Conservation (phyloP, 1,284 basidiomycete genomes). For the Mycosarcoma mackinlayi region DNA sequence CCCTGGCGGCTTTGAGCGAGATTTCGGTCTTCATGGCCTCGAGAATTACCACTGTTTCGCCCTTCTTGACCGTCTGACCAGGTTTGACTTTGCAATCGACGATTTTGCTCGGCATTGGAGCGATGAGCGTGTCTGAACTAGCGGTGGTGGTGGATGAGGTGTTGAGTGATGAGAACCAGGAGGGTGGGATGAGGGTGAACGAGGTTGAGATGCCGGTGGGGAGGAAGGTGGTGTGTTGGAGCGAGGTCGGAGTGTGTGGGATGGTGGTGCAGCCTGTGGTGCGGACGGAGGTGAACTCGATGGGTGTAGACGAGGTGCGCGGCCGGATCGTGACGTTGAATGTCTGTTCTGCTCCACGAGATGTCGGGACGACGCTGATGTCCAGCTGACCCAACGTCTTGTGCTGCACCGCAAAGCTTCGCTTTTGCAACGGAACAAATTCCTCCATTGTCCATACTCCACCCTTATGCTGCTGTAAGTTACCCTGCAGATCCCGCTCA, state of each 20-base stretch:
- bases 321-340: conserved; percentile 5
- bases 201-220: conserved; percentile 20
- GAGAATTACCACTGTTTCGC: conserved; percentile 82
- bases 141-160: neutral
- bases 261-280: conserved; percentile 6
- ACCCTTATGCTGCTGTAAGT: conserved; percentile 72
- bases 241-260: neutral
- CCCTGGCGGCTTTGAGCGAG: conserved; percentile 76
- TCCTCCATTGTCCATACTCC: conserved; percentile 13
- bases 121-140: conserved; percentile 1
- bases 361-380: conserved; percentile 1
- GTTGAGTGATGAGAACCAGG: conserved; percentile 29
- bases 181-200: conserved; percentile 12
- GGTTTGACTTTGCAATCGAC: conserved; percentile 83
- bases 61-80: conserved; percentile 82
- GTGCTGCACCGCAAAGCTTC: conserved; percentile 11
- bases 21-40: conserved; percentile 91
- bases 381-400: conserved; percentile 21
- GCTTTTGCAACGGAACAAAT: neutral
- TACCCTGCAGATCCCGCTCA: conserved; percentile 63
- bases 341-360: neutral
- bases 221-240: conserved; percentile 25
- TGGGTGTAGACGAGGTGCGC: neutral
- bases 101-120: conserved; percentile 53
- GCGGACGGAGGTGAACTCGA: conserved; percentile 73